phyloP scores from a whole-genome alignment of 2,329 filamentous ascomycete genomes.

The Alternaria solani region DNA sequence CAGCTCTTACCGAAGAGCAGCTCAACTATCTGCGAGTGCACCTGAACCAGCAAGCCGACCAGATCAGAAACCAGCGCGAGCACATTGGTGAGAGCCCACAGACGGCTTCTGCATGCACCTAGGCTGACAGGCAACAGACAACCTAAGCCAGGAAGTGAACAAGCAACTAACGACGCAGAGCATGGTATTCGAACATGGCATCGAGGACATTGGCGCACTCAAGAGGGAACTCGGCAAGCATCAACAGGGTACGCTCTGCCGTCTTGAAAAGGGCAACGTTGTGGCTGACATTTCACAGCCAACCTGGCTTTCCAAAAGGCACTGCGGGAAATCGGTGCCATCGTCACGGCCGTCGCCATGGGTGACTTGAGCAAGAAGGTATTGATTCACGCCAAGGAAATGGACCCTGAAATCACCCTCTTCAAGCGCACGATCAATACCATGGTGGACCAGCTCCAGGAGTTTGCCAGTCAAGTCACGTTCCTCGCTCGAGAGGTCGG shows the following conservation, averaged over 20 bases:
- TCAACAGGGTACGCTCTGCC: conserved; percentile 61
- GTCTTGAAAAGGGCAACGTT: conserved; percentile 53
- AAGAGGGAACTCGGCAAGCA: conserved; percentile 96
- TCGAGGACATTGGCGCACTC: conserved; percentile 88
- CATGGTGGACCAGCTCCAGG: conserved; percentile 98
- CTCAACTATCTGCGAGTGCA: conserved; percentile 87
- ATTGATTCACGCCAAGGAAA: conserved; percentile 91
- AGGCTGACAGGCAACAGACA: conserved; percentile 56
- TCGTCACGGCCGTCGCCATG: conserved; percentile 93
- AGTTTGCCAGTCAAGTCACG: conserved; percentile 96
- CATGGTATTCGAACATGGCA: conserved; percentile 75
- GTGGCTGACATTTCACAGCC: conserved; percentile 84
- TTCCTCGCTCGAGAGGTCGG: conserved; percentile 94
- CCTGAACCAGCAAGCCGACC: conserved; percentile 90
- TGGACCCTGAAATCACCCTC: conserved; percentile 97
- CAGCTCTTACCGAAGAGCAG: conserved; percentile 78
- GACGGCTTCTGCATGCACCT: background rate
- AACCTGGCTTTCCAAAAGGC: conserved; percentile 99
- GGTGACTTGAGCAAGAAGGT: conserved; percentile 98
- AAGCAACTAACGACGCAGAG: conserved; percentile 87
- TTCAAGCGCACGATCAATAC: conserved; percentile 99
- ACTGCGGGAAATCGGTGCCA: conserved; percentile 93
- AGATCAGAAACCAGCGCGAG: conserved; percentile 86
- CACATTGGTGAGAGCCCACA: conserved; percentile 64
- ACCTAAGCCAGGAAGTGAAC: conserved; percentile 83